These are phyloP conservation scores for Dovyalis caffra DNA, from an alignment of 345 rosid genomes.

Conservation along the genomic window DNA sequence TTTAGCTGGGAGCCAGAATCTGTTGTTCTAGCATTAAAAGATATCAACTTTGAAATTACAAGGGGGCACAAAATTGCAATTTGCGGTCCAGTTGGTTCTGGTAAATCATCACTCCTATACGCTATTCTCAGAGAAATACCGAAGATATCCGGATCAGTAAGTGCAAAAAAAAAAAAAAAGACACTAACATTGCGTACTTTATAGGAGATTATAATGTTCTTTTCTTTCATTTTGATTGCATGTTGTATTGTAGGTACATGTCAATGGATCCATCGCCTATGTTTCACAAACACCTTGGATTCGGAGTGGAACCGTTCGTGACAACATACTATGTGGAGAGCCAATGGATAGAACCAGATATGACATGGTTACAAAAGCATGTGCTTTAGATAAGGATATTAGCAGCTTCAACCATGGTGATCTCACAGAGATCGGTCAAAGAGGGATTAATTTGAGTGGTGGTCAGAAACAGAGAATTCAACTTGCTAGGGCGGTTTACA, in stretches of 20 bases:
- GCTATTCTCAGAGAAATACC: constrained; percentile 66
- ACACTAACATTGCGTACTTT: background rate
- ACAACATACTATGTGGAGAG: constrained; percentile 14
- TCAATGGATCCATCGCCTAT: constrained; percentile 59
- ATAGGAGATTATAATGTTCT: too few species aligned
- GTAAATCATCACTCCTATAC: constrained; percentile 63
- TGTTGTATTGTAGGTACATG: constrained; percentile 19
- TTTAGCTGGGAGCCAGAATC: constrained; percentile 72
- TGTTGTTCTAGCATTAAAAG: constrained; percentile 34
- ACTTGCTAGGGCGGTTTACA: constrained; percentile 64
- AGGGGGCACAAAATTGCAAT: constrained; percentile 63
- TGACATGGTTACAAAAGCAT: constrained; percentile 43
- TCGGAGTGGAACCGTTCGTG: constrained; percentile 64
- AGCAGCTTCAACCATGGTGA: constrained; percentile 46
- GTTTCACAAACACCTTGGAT: constrained; percentile 77
- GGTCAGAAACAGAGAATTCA: constrained; percentile 78
- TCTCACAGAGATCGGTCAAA: constrained; percentile 61
- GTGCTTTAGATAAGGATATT: constrained; percentile 56
- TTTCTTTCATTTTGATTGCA: background rate
- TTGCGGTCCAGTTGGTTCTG: constrained; percentile 70
- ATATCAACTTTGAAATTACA: constrained; percentile 45
- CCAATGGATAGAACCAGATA: background rate
- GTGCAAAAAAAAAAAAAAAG: background rate
- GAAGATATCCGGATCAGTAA: constrained; percentile 40
- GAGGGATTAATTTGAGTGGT: constrained; percentile 73